A percentile compares a stretch with the other conserved stretches of the same genome.
Conservation (phyloP, 225 moss, liverwort and hornwort genomes). For the Bryoerythrophyllum caledonicum region DNA sequence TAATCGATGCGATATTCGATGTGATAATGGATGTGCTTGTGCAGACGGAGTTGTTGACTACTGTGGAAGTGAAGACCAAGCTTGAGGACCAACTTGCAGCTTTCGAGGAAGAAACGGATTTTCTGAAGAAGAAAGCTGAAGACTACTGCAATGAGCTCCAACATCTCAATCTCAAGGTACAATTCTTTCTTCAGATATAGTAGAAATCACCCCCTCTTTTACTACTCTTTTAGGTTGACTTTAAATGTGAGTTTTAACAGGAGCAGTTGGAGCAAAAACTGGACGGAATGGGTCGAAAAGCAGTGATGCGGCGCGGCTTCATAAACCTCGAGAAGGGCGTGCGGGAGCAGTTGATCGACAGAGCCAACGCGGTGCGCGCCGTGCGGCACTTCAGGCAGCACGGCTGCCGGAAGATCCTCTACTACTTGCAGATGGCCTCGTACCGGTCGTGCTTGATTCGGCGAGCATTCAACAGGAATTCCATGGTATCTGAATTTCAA, state of each 20-base stretch:
- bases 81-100: conserved; percentile 72
- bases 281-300: conserved; percentile 71
- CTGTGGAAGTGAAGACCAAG: conserved; percentile 66
- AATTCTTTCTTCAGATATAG: not conserved
- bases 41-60: conserved; percentile 74
- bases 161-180: conserved; percentile 66
- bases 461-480: conserved; percentile 49
- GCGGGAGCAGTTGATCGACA: conserved; percentile 69
- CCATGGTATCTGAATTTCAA: conserved; percentile 47
- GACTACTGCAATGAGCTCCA: conserved; percentile 84
- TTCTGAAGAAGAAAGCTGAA: conserved; percentile 74
- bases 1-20: too few species aligned
- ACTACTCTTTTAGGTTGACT: too few species aligned
- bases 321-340: conserved; percentile 70
- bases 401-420: conserved; percentile 58
- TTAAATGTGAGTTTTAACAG: conserved; percentile 30
- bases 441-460: conserved; percentile 65
- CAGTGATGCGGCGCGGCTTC: conserved; percentile 69
- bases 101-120: conserved; percentile 76
- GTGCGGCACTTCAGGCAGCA: conserved; percentile 51
- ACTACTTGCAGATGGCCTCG: conserved; percentile 57
- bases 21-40: not conserved
- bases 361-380: conserved; percentile 60
- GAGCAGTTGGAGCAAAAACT: conserved; percentile 79
- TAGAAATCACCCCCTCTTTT: not conserved